Evolutionary conservation across 2,329 filamentous ascomycete species (phyloP), one percentile per base, ranked within the genome.

Genomic region (Beauveria caledonica): DNA sequence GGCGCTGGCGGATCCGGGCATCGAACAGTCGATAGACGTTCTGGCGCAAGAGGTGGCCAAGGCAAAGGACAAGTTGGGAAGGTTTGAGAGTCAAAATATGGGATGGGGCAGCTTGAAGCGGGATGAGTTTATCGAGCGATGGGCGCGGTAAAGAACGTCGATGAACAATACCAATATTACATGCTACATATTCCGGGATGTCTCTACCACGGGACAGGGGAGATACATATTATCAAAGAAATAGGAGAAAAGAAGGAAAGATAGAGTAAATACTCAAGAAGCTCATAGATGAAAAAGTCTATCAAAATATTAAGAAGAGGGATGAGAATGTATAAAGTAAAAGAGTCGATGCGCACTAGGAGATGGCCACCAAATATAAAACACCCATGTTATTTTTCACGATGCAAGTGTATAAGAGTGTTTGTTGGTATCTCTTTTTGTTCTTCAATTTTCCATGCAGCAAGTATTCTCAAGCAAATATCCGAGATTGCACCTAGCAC

Each of bases 1-100:
- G 11, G 3, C 19, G 10, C 74, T 86, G 6, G 70, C 78, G 6
- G 83, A 86, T 64, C 75, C 78, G 0, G 80, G 82, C 29, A 77
- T 83, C 42, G 78, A 82, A 60, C 73, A 69, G 2, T 79, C 77
- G 1, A 77, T 85, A n/a, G 68, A 69, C 0, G 73, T 81, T 11
- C 64, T 83, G 58, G 68, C 68, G 1, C 72, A 77, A 54, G 80
- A 82, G 68, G 71, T 80, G 50, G 71, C 72, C 2, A 73, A 73
- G 60, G 69, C 77, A 0, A 70, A 68, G 50, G 70, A 70, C 29
- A 74, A 73, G 55, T 64, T 83, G 25, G 70, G 70, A 4, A 67
- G 64, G 13, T 68, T 78, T 0, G 72, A 79, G 57, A 64, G 74
- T 6, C 72, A 72, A 49, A 71, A 69, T 39, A 66, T 74, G 5